Evolutionary conservation across 371 early-diverging fungal species (phyloP).

Genomic region (Lichtheimia ornata): DNA sequence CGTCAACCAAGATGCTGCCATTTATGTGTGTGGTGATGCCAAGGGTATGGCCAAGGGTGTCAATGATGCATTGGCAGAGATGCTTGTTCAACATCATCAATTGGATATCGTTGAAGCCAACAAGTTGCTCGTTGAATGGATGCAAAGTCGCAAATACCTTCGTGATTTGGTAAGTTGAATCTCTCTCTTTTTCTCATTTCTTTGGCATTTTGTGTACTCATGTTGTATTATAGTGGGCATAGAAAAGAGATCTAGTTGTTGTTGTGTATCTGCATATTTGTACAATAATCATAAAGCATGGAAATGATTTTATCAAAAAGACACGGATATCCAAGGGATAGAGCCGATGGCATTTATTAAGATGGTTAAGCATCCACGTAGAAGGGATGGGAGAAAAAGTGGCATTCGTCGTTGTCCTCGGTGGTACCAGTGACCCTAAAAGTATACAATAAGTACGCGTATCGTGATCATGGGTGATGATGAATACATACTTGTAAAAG

Average conservation of each 20-base stretch:
- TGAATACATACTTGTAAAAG: slow-evolving; percentile 22
- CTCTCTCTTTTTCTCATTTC: no score
- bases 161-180: slow-evolving; percentile 64
- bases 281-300: neutral
- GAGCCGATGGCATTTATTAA: neutral
- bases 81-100: slow-evolving; percentile 56
- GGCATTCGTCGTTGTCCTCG: slow-evolving; percentile 14
- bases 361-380: slow-evolving; percentile 9
- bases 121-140: slow-evolving; percentile 63
- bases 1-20: slow-evolving; percentile 56
- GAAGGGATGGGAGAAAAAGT: slow-evolving; percentile 28
- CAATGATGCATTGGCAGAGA: slow-evolving; percentile 71
- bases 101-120: slow-evolving; percentile 57
- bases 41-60: slow-evolving; percentile 90
- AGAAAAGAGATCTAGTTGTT: neutral
- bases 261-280: neutral
- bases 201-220: no score
- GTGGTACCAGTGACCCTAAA: slow-evolving; percentile 17
- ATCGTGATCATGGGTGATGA: neutral
- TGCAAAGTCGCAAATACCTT: slow-evolving; percentile 64
- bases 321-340: neutral
- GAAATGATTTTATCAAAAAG: neutral
- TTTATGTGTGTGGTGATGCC: slow-evolving; percentile 91
- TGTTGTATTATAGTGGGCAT: slow-evolving; percentile 14
- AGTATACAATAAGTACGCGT: neutral